Evolutionary conservation across 371 early-diverging fungal genomes (phyloP), one percentile per base, ranked within the genome.

Genomic region (Mortierella sp.): DNA sequence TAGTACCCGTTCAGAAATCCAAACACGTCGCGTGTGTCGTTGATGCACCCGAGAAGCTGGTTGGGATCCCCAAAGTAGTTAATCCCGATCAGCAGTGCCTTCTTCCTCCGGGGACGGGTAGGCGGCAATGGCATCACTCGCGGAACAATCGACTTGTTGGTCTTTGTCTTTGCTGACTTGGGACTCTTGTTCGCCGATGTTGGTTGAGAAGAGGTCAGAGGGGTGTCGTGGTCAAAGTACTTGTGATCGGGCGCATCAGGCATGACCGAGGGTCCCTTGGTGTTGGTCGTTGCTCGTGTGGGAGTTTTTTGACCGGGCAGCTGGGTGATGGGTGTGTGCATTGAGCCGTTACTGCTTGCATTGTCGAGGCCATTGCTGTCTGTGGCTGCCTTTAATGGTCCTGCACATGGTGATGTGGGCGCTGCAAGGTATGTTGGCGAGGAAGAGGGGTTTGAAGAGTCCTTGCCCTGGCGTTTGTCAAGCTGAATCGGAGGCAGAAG

Each of bases 81-180:
- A 85, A 97, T 96, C 47, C 98, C 98, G 55, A 98, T 92, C 58
- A 98, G 85, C 66, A 98, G 86, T 2, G 97, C 98, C 68, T 92
- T 91, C 84, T 94, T 95, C 70, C 92, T 86, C 43, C 93, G 90
- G 26, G 85, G 79, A 3, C 84, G 75, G n/a, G 70, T 70, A 0
- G 77, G 74, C 1, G 78, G 52, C 13, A 26, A 14, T 1, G 66
- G 68, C 10, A 68, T 55, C 10, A 70, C 34, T 19, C 64, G 58
- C 45, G 80, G 77, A 24, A 80, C 45, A 50, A 76, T 48, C 3
- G 47, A n/a, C n/a, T n/a, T n/a, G n/a, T n/a, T n/a, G n/a, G n/a
- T n/a, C n/a, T n/a, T 13, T 37, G 14, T 11, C 43, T 14, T 40
- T 44, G 53, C 34, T 45, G 24, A 2, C 29, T 40, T 39, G 71